phyloP scores from a whole-genome alignment of 2,329 filamentous ascomycete species.

The Cladosporium sp. region DNA sequence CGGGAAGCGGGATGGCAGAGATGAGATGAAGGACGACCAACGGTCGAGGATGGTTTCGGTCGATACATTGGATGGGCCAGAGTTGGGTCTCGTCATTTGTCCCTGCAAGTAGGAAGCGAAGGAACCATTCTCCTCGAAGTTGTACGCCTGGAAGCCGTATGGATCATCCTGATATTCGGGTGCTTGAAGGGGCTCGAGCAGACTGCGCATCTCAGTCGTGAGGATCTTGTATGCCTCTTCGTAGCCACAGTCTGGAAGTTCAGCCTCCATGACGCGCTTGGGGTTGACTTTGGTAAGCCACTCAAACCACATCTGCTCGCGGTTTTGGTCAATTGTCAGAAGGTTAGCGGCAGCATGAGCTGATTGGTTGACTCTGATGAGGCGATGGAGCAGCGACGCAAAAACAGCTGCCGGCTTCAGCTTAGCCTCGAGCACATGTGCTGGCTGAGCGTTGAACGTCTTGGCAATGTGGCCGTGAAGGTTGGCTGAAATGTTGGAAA shows the following conservation, averaged over 20 bases:
- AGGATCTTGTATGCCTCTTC: conserved; percentile 58
- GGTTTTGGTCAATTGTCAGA: conserved; percentile 82
- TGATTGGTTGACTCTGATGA: conserved; percentile 86
- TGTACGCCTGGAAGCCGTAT: conserved; percentile 41
- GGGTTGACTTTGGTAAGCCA: conserved; percentile 68
- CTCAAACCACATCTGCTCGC: conserved; percentile 93
- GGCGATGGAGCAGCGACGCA: conserved; percentile 78
- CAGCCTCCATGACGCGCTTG: conserved; percentile 57
- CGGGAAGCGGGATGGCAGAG: conserved; percentile 69
- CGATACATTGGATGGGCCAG: conserved; percentile 38
- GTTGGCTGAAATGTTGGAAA: conserved; percentile 80
- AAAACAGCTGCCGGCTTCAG: conserved; percentile 87
- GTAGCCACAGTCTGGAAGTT: conserved; percentile 55
- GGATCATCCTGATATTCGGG: conserved; percentile 37
- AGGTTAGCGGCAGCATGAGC: conserved; percentile 93
- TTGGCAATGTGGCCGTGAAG: conserved; percentile 79
- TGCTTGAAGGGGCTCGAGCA: conserved; percentile 66
- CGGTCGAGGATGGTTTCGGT: conserved; percentile 71
- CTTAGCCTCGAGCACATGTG: conserved; percentile 83
- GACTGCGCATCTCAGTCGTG: conserved; percentile 63
- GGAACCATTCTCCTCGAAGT: conserved; percentile 44
- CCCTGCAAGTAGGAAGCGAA: conserved; percentile 44
- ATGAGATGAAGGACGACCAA: conserved; percentile 72
- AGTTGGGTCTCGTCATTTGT: conserved; percentile 24
- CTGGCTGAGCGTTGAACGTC: conserved; percentile 80